Evolutionary conservation across 305 asterid genomes (phyloP), one percentile per base, ranked within the genome.

Genomic region (Ajuga reptans): DNA sequence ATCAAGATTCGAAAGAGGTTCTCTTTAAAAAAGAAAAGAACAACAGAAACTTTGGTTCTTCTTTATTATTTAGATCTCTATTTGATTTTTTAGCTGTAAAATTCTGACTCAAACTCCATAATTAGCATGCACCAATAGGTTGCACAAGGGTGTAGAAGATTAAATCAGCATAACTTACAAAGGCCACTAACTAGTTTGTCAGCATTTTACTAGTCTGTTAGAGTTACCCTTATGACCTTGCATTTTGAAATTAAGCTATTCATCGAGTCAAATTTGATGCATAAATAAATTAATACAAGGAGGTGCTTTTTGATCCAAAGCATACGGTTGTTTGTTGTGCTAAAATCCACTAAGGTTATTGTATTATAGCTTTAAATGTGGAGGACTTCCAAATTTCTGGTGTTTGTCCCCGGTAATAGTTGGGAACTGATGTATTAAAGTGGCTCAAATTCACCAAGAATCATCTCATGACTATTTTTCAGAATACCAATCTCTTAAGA

Each of bases 1-100:
- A 78, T 18, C 83, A 78, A 66, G 91, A 81, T 71, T 61, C 72
- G 65, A 75, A 73, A 74, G 87, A 82, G 96, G 97, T 91, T 55
- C 70, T 27, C 27, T 21, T 21, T 21, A 21, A 21, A 21, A 21
- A 21, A 21, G 27, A 21, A 21, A 21, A 21, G 27, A 21, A 21
- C 1, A 21, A 21, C 27, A 21, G 56, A 45, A 60, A 10, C 45
- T 27, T 42, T 65, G 11, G 9, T 49, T 47, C 31, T 49, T 47
- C 31, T 37, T 21, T 75, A 33, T 16, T 15, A 3, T 3, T 9
- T 18, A 66, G 31, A 39, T 37, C 18, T 52, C 11, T 6, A 42
- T 7, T 55, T 31, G 42, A 41, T 29, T 2, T 31, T 56, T 42
- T 3, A 56, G 11, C 46, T 45, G 15, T 57, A 17, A 58, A 17